Percentiles rank a stretch among this genome's conserved stretches.
Conservation (phyloP, 768 basidiomycete genomes). For the Saitozyma podzolica region DNA sequence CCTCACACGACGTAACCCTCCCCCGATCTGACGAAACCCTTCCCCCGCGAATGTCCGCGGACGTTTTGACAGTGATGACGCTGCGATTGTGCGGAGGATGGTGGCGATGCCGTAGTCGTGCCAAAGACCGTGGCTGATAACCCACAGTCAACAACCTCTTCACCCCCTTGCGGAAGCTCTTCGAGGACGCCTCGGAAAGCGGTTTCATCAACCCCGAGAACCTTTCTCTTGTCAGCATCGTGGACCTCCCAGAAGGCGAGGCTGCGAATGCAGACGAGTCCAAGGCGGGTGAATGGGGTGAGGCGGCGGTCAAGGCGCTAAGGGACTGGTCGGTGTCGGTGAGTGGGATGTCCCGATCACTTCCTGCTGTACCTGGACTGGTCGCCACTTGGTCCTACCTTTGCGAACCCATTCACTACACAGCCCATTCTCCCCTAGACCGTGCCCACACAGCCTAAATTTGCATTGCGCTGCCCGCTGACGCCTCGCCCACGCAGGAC, state of each 20-base stretch:
- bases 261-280: conserved; percentile 24
- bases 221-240: conserved; percentile 66
- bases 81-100: no score
- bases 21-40: no score
- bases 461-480: no score
- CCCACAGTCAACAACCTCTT: conserved; percentile 69
- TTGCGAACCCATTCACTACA: no score
- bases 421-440: no score
- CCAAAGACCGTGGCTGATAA: conserved; percentile 1
- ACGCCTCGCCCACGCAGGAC: conserved; percentile 10
- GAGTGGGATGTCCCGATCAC: conserved; percentile 13
- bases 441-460: no score
- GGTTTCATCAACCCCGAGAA: conserved; percentile 73
- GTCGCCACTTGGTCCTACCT: no score
- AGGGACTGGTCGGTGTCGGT: conserved; percentile 40
- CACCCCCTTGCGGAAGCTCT: conserved; percentile 73
- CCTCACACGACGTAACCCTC: no score
- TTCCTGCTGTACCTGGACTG: no score
- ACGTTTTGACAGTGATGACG: no score
- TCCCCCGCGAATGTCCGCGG: no score
- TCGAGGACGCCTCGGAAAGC: conserved; percentile 65
- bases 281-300: conserved; percentile 41
- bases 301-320: conserved; percentile 43
- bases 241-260: conserved; percentile 58
- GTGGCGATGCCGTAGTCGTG: no score